Evolutionary conservation across 2,329 filamentous ascomycete genomes (phyloP).

Genomic region (Escovopsis sp.): DNA sequence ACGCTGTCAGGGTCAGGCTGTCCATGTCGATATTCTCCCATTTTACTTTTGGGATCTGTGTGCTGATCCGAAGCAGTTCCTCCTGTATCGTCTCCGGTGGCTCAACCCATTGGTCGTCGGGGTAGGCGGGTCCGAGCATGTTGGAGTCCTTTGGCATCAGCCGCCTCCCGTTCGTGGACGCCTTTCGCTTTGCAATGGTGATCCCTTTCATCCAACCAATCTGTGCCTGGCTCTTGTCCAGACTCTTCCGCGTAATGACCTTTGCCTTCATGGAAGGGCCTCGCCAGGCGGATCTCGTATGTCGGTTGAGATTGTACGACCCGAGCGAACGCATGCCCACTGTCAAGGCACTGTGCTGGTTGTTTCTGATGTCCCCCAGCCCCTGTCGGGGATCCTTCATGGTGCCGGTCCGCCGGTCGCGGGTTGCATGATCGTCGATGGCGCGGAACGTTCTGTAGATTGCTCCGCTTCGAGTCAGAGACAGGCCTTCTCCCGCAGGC

Average conservation of each 20-base stretch:
- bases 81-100: conserved; percentile 48
- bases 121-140: conserved; percentile 36
- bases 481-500: conserved; percentile 47
- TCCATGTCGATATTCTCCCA: conserved; percentile 54
- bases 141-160: conserved; percentile 37
- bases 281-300: conserved; percentile 30
- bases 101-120: conserved; percentile 43
- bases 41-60: conserved; percentile 46
- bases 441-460: conserved; percentile 75
- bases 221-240: conserved; percentile 38
- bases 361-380: conserved; percentile 25
- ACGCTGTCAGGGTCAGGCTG: conserved; percentile 41
- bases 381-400: conserved; percentile 45
- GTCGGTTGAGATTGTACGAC: conserved; percentile 12
- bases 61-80: conserved; percentile 47
- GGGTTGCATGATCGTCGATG: conserved; percentile 42
- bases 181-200: conserved; percentile 43
- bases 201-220: conserved; percentile 59
- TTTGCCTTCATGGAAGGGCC: conserved; percentile 46
- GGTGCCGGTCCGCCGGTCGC: conserved; percentile 44
- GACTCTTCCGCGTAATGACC: conserved; percentile 23
- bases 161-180: conserved; percentile 26
- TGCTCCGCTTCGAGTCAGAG: conserved; percentile 69
- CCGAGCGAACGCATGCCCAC: conserved; percentile 26
- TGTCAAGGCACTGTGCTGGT: conserved; percentile 27